Evolutionary conservation across 495 filamentous ascomycete species (phyloP), one percentile per base, ranked within the genome.

Genomic region (Patellaria atrata): DNA sequence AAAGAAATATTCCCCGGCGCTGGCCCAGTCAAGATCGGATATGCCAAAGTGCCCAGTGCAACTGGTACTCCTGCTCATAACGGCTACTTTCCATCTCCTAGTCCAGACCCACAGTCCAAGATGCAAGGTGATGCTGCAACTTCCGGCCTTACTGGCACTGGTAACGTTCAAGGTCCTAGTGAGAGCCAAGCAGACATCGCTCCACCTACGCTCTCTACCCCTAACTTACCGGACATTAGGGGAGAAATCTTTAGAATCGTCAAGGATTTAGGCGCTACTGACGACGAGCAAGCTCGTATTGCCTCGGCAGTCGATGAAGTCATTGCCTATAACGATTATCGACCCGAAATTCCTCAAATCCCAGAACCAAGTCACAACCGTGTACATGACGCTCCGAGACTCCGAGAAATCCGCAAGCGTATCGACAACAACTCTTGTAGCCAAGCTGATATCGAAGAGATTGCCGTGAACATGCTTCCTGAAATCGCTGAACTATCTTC

Each of bases 1-100:
- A 94, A 92, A 59, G 89, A 97, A 54, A 93, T 97, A 30, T 96
- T 97, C 62, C 91, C 89, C 5, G 91, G 89, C 28, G 86, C 85
- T 37, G 89, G 91, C 11, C 85, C 89, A 9, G 80, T 94, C 27
- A 67, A 86, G 35, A 96, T 97, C 50, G 91, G 91, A 35, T 97
- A 89, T 56, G 89, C 91, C 13, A 97, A 97, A 58, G 89, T 85
- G 26, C 87, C 86, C 13, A 87, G 84, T 20, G 70, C 80, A 22
- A 81, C 81, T 37, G 76, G 71, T 5, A 89, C 91, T 7, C 86
- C 87, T 25, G 84, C 82, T 15, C 76, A 80, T 38, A 86, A 86
- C 37, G 73, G 74, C 23, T 65, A 71, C 12, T 82, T 86, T 57
- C 81, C 80, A n/a, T 92, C 89, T 4, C 82, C 86, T n/a, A 94